Percentiles rank a stretch among this genome's conserved stretches.
phyloP scores from a whole-genome alignment of 495 filamentous ascomycete species.

The Parmelia sp. region DNA sequence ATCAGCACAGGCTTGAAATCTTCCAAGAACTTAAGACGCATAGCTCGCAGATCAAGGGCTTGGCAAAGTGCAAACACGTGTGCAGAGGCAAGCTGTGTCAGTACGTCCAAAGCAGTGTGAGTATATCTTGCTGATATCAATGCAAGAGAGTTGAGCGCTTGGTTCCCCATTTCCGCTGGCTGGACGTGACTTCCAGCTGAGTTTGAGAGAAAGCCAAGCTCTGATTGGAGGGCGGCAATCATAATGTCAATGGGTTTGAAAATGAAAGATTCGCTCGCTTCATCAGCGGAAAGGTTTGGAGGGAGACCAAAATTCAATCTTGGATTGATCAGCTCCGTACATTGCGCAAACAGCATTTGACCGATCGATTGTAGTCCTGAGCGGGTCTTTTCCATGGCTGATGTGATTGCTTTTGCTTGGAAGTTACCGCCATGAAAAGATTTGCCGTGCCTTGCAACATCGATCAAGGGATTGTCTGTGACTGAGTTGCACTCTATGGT shows the following conservation, averaged over 20 bases:
- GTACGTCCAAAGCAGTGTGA: slow-evolving; percentile 46
- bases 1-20: not conserved
- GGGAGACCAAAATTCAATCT: slow-evolving; percentile 52
- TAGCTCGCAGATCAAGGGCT: not conserved
- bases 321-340: slow-evolving; percentile 52
- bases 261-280: slow-evolving; percentile 50
- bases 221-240: slow-evolving; percentile 56
- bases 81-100: slow-evolving; percentile 28
- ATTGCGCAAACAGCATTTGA: slow-evolving; percentile 52
- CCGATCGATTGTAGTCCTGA: slow-evolving; percentile 49
- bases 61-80: slow-evolving; percentile 3
- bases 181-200: slow-evolving; percentile 51
- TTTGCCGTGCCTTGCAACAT: slow-evolving; percentile 25
- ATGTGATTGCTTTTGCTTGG: slow-evolving; percentile 51
- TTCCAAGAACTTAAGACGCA: not conserved
- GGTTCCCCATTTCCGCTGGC: slow-evolving; percentile 54
- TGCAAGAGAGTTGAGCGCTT: slow-evolving; percentile 55
- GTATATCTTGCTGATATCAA: slow-evolving; percentile 52
- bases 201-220: slow-evolving; percentile 48
- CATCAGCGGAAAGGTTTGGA: slow-evolving; percentile 51
- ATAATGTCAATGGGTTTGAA: slow-evolving; percentile 57
- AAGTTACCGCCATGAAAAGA: slow-evolving; percentile 59
- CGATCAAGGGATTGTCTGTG: slow-evolving; percentile 57
- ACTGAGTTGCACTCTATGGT: slow-evolving; percentile 54
- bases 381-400: slow-evolving; percentile 56